Evolutionary conservation across 495 filamentous ascomycete species (phyloP), one percentile per base, ranked within the genome.

Genomic region (Lichina pygmaea): DNA sequence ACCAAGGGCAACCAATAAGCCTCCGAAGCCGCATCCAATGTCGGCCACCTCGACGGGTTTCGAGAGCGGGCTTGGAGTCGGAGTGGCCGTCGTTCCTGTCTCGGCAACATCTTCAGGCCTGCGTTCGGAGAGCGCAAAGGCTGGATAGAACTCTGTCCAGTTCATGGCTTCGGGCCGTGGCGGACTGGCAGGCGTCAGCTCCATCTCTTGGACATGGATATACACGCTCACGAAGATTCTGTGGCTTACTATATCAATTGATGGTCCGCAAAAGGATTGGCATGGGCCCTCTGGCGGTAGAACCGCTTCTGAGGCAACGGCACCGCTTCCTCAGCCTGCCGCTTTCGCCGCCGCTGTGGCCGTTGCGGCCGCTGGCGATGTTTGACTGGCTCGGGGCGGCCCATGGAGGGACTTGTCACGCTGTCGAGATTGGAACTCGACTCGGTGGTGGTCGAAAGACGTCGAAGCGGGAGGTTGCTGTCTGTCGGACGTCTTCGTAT

Each of bases 221-320:
- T 15, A 8, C 36, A 46, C 44, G 34, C 15, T 31, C 30, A 24
- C n/a, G 11, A 16, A 42, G 33, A n/a, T 31, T 9, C 43, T 7
- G 16, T 45, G n/a, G 62, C 70, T 55, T 70, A 93, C 89, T 97
- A 95, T 48, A 63, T 66, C 55, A 97, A 66, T 11, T 68, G 57
- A 61, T 95, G 89, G 54, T 97, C 89, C 0, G 86, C 92, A 60
- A 97, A 95, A 8, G 84, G 83, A 65, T 97, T 97, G 42, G 89
- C 91, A 60, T 97, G 89, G 32, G 89, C 89, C 55, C 89, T 71
- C 59, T 97, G 89, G 43, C 89, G 72, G 60, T 93, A 97, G 65
- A 86, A 93, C 62, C 77, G 86, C 65, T 94, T 93, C 63, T 77
- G 72, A 30, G 86, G 86, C 54, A 93, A 65, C 55, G 70, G 62